phyloP scores from a whole-genome alignment of 352 stramenopile species.

The Globisporangium polare region DNA sequence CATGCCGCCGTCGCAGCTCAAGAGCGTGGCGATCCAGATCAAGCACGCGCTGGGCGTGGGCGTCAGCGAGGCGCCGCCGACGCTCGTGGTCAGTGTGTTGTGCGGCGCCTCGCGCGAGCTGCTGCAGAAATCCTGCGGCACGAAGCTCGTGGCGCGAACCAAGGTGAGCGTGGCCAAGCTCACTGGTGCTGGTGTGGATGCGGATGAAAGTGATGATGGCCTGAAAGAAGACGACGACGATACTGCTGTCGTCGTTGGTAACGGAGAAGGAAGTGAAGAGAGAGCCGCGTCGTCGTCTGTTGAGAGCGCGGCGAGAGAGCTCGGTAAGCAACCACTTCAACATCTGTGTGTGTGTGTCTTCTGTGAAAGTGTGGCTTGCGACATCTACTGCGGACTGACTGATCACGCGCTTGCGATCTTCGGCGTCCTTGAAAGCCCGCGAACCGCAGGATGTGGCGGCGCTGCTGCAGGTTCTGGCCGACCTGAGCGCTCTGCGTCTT shows the following conservation, averaged over 20 bases:
- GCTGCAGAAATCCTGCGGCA: conserved; percentile 46
- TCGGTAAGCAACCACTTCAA: conserved; percentile 4
- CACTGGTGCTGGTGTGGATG: background rate
- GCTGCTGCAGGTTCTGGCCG: conserved; percentile 10
- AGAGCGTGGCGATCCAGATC: conserved; percentile 65
- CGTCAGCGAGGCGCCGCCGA: conserved; percentile 17
- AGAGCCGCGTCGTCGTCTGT: background rate
- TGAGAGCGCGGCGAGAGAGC: conserved; percentile 6
- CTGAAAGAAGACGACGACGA: background rate
- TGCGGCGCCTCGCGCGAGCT: conserved; percentile 36
- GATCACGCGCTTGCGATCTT: background rate
- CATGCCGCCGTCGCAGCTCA: conserved; percentile 64
- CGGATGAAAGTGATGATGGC: background rate
- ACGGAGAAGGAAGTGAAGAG: background rate
- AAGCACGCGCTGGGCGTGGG: conserved; percentile 44
- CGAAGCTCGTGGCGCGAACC: conserved; percentile 29
- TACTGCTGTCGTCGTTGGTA: conserved; percentile 9
- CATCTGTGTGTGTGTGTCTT: background rate
- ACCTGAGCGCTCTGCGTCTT: background rate
- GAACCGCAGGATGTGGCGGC: background rate
- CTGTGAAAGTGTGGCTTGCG: background rate
- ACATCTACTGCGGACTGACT: background rate
- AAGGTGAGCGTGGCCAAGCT: conserved; percentile 27
- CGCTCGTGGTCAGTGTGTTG: conserved; percentile 42
- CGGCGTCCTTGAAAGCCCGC: background rate